These are phyloP conservation scores for Rehmannia glutinosa DNA, from an alignment of 257 asterid species.

Conservation along the genomic window DNA sequence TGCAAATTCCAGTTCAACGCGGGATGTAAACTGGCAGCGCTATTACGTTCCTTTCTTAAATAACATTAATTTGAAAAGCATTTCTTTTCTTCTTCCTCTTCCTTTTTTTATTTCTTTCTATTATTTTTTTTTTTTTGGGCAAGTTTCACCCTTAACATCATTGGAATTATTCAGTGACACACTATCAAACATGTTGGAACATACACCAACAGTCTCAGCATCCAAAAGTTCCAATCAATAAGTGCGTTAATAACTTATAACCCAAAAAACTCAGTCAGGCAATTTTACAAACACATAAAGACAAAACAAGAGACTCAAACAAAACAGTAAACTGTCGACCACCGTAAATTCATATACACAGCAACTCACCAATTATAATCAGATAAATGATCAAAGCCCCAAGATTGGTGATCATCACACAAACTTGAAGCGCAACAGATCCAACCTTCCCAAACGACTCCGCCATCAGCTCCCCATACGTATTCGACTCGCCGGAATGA, in stretches of 20 bases:
- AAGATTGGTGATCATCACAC: constrained; percentile 79
- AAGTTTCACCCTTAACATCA: no score
- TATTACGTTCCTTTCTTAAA: no score
- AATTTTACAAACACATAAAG: background rate
- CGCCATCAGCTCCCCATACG: constrained; percentile 90
- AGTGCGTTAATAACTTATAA: no score
- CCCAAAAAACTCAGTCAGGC: background rate
- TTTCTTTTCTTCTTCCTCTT: no score
- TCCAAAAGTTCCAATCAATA: background rate
- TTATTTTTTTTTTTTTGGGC: no score
- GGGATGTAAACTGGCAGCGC: no score
- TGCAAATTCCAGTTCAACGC: no score
- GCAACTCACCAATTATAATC: constrained; percentile 77
- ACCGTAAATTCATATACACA: background rate
- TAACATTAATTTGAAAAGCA: no score
- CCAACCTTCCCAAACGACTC: constrained; percentile 90
- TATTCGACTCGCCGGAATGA: constrained; percentile 50
- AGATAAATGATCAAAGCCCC: constrained; percentile 92
- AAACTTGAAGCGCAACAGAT: constrained; percentile 76
- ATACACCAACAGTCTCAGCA: background rate
- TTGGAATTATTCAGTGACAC: background rate
- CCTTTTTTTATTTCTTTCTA: no score
- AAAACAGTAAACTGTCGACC: background rate
- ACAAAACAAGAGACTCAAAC: background rate
- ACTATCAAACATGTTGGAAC: background rate